A percentile compares a stretch with the other conserved stretches of the same genome.
These are phyloP conservation scores for Polyporus arcularius DNA, from an alignment of 768 basidiomycete genomes.

Conservation along the genomic window DNA sequence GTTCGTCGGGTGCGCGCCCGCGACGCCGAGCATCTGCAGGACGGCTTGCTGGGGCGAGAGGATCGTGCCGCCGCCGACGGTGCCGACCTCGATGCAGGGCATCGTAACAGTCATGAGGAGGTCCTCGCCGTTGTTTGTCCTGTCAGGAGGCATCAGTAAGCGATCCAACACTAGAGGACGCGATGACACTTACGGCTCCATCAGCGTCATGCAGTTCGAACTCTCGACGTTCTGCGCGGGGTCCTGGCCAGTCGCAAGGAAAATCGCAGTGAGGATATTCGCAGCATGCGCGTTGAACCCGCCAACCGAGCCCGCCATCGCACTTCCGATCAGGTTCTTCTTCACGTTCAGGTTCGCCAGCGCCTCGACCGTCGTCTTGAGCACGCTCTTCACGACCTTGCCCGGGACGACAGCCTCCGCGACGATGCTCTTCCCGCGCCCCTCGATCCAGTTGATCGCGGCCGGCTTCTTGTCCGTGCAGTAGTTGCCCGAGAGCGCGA, in stretches of 20 bases:
- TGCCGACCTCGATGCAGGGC: slow-evolving; percentile 99
- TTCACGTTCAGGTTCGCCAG: slow-evolving; percentile 90
- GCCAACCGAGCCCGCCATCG: slow-evolving; percentile 97
- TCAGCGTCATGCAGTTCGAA: slow-evolving; percentile 96
- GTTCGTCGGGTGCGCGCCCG: slow-evolving; percentile 81
- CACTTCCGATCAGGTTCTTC: slow-evolving; percentile 97
- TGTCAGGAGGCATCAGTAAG: slow-evolving; percentile 32
- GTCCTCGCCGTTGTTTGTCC: slow-evolving; percentile 86
- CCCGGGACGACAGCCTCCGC: slow-evolving; percentile 94
- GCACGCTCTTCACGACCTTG: slow-evolving; percentile 79
- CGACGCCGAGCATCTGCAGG: slow-evolving; percentile 91
- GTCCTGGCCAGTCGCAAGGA: slow-evolving; percentile 96
- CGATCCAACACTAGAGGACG: background rate
- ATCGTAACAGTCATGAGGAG: slow-evolving; percentile 92
- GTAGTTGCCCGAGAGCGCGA: slow-evolving; percentile 95
- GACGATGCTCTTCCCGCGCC: slow-evolving; percentile 95
- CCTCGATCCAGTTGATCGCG: slow-evolving; percentile 99
- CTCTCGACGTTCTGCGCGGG: slow-evolving; percentile 99
- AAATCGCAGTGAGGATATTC: slow-evolving; percentile 95
- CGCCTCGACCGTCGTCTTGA: slow-evolving; percentile 93
- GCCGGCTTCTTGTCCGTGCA: slow-evolving; percentile 99
- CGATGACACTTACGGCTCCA: slow-evolving; percentile 84
- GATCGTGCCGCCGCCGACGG: slow-evolving; percentile 94
- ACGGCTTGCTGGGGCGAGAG: slow-evolving; percentile 88
- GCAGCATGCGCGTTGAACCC: slow-evolving; percentile 99